Conservation (phyloP, 768 basidiomycete species). For the Pisolithus tinctorius region DNA sequence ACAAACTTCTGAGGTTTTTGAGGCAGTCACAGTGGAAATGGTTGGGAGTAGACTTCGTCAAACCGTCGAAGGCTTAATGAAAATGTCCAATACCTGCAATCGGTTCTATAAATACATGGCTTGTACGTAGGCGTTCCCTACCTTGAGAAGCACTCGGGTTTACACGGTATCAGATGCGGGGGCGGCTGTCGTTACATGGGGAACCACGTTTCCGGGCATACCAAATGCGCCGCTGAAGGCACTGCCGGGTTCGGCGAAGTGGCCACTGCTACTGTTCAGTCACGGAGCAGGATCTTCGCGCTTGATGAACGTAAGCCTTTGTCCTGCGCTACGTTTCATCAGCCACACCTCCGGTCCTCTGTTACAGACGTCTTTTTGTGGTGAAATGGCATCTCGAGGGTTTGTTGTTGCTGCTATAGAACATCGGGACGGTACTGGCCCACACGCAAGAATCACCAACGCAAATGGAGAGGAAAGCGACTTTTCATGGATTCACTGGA, state of each 20-base stretch:
- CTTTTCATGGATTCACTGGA: conserved; percentile 28
- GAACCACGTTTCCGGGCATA: conserved; percentile 27
- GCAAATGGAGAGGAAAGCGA: conserved; percentile 18
- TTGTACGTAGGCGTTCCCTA: conserved; percentile 8
- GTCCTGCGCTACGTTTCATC: neutral
- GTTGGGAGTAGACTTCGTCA: conserved; percentile 17
- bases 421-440: conserved; percentile 42
- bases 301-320: conserved; percentile 28
- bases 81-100: conserved; percentile 25
- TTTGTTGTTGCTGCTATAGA: conserved; percentile 41
- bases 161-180: conserved; percentile 8
- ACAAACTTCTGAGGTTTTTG: neutral
- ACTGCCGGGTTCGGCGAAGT: conserved; percentile 15
- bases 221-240: conserved; percentile 18
- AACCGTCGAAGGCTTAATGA: conserved; percentile 27
- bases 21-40: neutral
- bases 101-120: conserved; percentile 16
- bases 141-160: neutral
- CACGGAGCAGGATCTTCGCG: conserved; percentile 39
- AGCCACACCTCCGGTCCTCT: neutral
- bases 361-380: conserved; percentile 30
- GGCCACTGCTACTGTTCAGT: conserved; percentile 39
- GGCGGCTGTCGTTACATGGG: conserved; percentile 22
- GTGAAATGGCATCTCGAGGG: conserved; percentile 38
- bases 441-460: conserved; percentile 21